These are phyloP conservation scores for Schizonepeta tenuifolia DNA, from an alignment of 257 asterid species.

Conservation along the genomic window DNA sequence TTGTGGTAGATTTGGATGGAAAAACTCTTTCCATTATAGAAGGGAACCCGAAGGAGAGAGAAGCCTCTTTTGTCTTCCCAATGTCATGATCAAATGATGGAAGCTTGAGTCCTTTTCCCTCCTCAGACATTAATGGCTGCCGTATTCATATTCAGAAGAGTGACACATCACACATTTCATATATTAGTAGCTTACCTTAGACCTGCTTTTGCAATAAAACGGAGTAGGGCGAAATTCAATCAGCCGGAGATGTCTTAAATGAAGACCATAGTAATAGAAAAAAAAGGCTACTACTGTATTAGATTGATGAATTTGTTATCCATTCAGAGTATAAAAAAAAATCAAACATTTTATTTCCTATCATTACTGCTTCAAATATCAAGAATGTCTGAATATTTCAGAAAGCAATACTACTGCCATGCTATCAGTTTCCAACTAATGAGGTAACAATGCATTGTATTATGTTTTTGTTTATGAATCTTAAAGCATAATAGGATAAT, in stretches of 20 bases:
- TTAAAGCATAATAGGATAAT: neutral
- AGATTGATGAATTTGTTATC: neutral
- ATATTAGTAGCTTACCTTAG: neutral
- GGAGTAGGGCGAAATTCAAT: neutral
- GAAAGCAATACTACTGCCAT: neutral
- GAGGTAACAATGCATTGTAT: neutral
- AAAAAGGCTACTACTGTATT: neutral
- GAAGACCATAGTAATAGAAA: neutral
- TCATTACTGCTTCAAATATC: neutral
- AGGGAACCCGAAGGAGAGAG: constrained; percentile 45
- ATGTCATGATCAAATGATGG: constrained; percentile 28
- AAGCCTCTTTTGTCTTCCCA: constrained; percentile 40
- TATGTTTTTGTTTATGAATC: neutral
- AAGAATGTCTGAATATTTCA: neutral
- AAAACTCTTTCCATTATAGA: constrained; percentile 49
- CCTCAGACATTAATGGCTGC: neutral
- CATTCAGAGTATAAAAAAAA: neutral
- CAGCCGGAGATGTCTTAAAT: neutral
- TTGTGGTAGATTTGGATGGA: constrained; percentile 45
- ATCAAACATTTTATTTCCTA: neutral
- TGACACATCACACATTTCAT: constrained; percentile 1
- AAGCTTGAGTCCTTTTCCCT: neutral
- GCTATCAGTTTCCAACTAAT: neutral
- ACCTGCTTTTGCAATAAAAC: neutral
- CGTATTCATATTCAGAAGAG: neutral